A percentile compares a stretch with the other conserved stretches of the same genome.
These are phyloP conservation scores for Hypoxylon sp. DNA, from an alignment of 2,329 filamentous ascomycete genomes.

Conservation along the genomic window DNA sequence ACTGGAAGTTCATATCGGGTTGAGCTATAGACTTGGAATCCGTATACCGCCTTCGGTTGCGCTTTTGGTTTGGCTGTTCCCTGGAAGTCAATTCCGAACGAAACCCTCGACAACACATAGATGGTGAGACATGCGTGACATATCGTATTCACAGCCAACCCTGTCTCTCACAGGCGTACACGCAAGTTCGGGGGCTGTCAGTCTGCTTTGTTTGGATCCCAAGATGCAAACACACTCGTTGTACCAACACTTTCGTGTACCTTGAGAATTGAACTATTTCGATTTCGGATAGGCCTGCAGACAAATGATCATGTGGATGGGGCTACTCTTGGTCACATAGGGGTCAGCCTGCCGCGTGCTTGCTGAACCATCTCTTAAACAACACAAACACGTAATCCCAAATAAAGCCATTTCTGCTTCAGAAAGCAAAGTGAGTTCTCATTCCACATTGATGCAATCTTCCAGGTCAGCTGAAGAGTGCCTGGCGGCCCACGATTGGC, in stretches of 20 bases:
- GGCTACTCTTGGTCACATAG: not conserved
- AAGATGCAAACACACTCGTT: not conserved
- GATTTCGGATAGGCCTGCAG: not conserved
- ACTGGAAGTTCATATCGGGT: constrained; percentile 3
- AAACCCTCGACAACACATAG: not conserved
- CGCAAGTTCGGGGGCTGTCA: constrained; percentile 5
- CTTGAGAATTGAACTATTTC: not conserved
- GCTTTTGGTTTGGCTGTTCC: constrained; percentile 11
- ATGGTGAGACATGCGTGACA: constrained; percentile 5
- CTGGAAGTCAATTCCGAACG: constrained; percentile 16
- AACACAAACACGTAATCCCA: not conserved
- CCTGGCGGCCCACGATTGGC: not conserved
- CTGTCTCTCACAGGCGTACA: not conserved
- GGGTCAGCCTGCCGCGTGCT: not conserved
- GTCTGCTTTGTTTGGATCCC: not conserved
- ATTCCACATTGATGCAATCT: not conserved
- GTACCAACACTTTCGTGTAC: not conserved
- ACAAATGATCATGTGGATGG: not conserved
- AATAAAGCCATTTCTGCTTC: not conserved
- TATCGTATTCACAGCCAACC: not conserved
- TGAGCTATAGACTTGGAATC: not conserved
- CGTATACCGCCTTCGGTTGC: constrained; percentile 1
- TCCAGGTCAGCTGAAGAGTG: not conserved
- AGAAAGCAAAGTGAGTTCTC: not conserved
- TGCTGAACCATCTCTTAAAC: not conserved